Evolutionary conservation across 805 yeast species (phyloP), one percentile per base, ranked within the genome.

Genomic region (Yarrowia sp.): DNA sequence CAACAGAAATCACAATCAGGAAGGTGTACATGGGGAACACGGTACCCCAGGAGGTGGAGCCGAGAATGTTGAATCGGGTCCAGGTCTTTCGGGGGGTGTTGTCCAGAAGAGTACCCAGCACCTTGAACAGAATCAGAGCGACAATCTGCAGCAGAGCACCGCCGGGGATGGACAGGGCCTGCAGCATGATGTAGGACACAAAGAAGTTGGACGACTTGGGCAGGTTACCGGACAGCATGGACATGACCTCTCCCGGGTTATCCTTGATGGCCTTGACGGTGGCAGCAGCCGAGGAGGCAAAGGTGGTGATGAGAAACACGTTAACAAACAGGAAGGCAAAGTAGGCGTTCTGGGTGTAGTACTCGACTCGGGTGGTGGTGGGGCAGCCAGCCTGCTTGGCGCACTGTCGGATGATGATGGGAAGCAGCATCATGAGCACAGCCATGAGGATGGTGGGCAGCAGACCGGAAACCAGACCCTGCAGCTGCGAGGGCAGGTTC

Each of bases 171-270:
- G 92, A 81, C 72, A 94, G 82, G 69, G 97, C 98, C 79, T 89
- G 91, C 73, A 94, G 83, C 71, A 92, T 78, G 79, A 92, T 86
- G 79, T 90, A 94, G 32, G 89, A 82, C 72, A 94, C 89, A 83
- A 91, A 94, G 78, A 94, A 94, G 80, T 93, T 94, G 16, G 97
- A 87, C 15, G 98, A 90, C 73, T 88, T 89, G 69, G 99, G 99
- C 72, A 94, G 82, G 71, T 92, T 89, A 53, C 81, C 78, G 8
- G 96, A 89, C 73, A 94, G 82, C 70, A 93, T 79, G 10, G 82
- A 78, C 89, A 92, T 85, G n/a, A 96, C 97, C 32, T 80, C 74
- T 1, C 81, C 69, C 32, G 98, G 97, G 56, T 89, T 79, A 26
- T 90, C 83, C 73, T 93, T 88, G 19, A 86, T 82, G n/a, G 89